Base-by-base conservation (phyloP, 495 filamentous ascomycete species). In the Pyrenula aspistea region DNA sequence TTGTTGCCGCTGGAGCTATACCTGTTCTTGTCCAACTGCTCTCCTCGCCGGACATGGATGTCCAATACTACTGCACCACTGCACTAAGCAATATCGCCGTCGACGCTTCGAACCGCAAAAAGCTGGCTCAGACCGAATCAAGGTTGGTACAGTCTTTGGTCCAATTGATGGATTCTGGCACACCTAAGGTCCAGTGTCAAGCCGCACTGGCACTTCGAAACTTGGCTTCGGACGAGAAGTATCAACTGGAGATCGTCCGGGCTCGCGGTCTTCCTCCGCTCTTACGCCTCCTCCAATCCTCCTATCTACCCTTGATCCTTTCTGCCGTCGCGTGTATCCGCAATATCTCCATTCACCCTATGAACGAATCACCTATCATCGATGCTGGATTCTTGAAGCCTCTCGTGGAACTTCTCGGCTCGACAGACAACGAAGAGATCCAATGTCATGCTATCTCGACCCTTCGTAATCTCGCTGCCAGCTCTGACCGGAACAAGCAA, bases 11-110 rank as follows among this genome's bases (percentile, higher is more conserved):
- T 52, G 91, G 91, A 54, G 94, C 93, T 10, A 96, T 98, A 59
- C 94, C 93, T 2, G 93, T 97, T 10, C 82, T 98, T 12, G 93
- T 98, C 53, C 90, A 95, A 61, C 79, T 98, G 22, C 80, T 98
- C 31, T 90, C 87, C 12, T 96, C 92, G 36, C 69, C 83, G 21
- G 93, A 98, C 66, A 89, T 96, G 55, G 93, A 98, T 66, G 93
- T 98, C 15, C 93, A 98, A 74, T 98, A 98, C 71, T 98, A 98
- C 71, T 98, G 93, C 74, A 98, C 93, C 31, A 98, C 93, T 1
- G 93, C 93, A 12, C 81, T 98, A 53, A 96, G 91, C 79, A 98
- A 98, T 66, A 98, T 98, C 62, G 93, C 93, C 12, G 93, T 98
- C 52, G 93, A 98, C 68, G 79, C 87, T 2, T 83, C 80, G 62